Evolutionary conservation across 768 basidiomycete species (phyloP), one percentile per base, ranked within the genome.

Genomic region (Suillus alpinus): DNA sequence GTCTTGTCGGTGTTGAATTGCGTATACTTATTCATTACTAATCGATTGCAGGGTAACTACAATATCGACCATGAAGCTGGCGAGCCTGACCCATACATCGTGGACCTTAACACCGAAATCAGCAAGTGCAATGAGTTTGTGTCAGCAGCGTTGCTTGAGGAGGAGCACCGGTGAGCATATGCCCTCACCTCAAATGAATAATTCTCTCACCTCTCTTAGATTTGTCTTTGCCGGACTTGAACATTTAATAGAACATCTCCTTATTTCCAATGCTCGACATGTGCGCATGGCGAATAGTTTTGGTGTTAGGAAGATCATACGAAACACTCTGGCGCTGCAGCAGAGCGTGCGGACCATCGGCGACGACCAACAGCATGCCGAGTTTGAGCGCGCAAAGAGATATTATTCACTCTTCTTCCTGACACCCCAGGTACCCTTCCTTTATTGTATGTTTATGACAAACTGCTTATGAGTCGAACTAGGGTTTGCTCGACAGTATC

Each of bases 41-140:
- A 18, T 40, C 37, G 20, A 49, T 43, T 67, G 5, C 65, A 97
- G 94, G 94, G 94, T 39, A 89, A 92, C 62, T 96, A 96, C 70
- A 80, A 81, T 52, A 80, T 93, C 29, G 88, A 91, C 31, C 84
- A 86, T 63, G 95, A 95, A 72, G 88, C 89, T 5, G 81, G 84
- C n/a, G 95, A 96, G 68, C 96, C 95, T 0, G 96, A 98, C 71
- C 86, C 92, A 9, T 87, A 94, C 69, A 82, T 97, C 55, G 79
- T 90, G 34, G 94, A 96, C 71, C 80, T 98, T 56, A 97, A 95
- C 66, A 78, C 79, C 10, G 91, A 95, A 64, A 76, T 98, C 3
- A 83, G 86, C 20, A 81, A 86, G 65, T 88, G 85, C 65, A 90
- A 95, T 62, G 92, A 91, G 60, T 81, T 84, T 60, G 80, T 87